phyloP scores from a whole-genome alignment of 169 alveolate genomes.

The Eimeria nieschulzi region DNA sequence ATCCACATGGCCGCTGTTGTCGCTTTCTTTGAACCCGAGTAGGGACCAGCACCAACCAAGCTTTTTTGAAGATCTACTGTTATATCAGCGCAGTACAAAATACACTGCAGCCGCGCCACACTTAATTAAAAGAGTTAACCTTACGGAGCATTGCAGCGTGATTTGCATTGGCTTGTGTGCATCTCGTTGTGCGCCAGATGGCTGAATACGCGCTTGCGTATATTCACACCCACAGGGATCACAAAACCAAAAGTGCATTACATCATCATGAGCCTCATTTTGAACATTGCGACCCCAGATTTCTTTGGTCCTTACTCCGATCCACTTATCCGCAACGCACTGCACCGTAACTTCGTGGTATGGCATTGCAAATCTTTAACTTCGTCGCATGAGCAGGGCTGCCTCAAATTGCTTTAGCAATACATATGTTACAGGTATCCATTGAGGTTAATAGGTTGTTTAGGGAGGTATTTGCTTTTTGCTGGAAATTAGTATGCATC shows the following conservation, averaged over 20 bases:
- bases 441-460: no score
- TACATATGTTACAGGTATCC: no score
- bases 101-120: no score
- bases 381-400: no score
- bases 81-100: no score
- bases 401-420: no score
- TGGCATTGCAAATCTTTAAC: not conserved
- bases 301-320: not conserved
- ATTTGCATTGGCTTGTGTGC: not conserved
- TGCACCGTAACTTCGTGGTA: conserved; percentile 15
- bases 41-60: no score
- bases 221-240: conserved; percentile 7
- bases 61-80: no score
- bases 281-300: conserved; percentile 19
- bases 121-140: no score
- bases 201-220: conserved; percentile 16
- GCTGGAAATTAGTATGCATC: no score
- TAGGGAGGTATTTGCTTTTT: no score
- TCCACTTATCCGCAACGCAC: not conserved
- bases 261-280: not conserved
- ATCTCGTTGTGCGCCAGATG: conserved; percentile 7
- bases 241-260: conserved; percentile 30
- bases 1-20: conserved; percentile 61
- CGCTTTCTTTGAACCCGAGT: conserved; percentile 43
- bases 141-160: no score